Percentiles rank a stretch among this genome's conserved stretches.
phyloP scores from a whole-genome alignment of 1,284 basidiomycete genomes.

The Sanguinoderma infundibulare region DNA sequence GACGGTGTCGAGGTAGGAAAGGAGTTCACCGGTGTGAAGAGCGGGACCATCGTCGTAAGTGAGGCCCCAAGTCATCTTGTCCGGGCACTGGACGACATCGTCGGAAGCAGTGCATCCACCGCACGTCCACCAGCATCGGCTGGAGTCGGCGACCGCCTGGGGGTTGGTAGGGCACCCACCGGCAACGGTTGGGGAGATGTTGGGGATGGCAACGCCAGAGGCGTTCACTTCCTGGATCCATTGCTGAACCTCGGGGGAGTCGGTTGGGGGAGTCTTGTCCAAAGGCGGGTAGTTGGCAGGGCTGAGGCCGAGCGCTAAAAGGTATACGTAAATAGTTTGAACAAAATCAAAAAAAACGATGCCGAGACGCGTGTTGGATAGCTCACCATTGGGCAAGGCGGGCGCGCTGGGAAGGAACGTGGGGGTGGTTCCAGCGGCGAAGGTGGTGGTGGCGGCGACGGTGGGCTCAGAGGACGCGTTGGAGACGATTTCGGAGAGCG shows the following conservation, averaged over 20 bases:
- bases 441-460: conserved; percentile 42
- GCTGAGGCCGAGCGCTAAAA: conserved; percentile 43
- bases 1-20: conserved; percentile 68
- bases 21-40: conserved; percentile 78
- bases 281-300: conserved; percentile 71
- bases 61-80: conserved; percentile 72
- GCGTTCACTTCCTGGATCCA: conserved; percentile 70
- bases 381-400: conserved; percentile 51
- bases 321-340: neutral
- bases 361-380: neutral
- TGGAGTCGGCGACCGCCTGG: conserved; percentile 54
- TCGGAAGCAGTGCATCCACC: conserved; percentile 71
- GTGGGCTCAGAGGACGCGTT: conserved; percentile 43
- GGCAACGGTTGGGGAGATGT: conserved; percentile 48
- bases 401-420: conserved; percentile 53
- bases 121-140: conserved; percentile 88
- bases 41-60: conserved; percentile 83
- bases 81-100: conserved; percentile 77
- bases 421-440: conserved; percentile 47
- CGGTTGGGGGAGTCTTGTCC: conserved; percentile 68
- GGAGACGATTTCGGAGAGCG: conserved; percentile 50
- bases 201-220: conserved; percentile 61
- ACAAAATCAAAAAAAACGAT: neutral
- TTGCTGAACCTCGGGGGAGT: conserved; percentile 70
- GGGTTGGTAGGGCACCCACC: conserved; percentile 72